These are phyloP conservation scores for Boletus patriciae DNA, from an alignment of 768 basidiomycete species.

Conservation along the genomic window DNA sequence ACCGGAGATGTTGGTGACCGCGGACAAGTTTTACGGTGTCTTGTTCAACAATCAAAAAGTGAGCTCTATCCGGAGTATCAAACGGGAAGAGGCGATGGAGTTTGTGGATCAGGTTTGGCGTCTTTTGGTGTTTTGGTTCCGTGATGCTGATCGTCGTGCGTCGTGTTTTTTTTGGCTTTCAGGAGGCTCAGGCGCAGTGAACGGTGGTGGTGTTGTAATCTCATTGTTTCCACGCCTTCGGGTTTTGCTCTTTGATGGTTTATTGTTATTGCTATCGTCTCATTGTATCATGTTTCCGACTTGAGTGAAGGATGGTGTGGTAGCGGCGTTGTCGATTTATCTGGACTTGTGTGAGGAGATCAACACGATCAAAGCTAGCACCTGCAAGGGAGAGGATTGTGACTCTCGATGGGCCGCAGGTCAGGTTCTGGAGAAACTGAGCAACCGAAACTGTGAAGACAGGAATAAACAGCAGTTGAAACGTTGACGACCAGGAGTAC, in stretches of 20 bases:
- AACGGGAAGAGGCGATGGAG: constrained; percentile 86
- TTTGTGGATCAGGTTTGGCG: constrained; percentile 82
- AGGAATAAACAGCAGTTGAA: too few relatives aligned
- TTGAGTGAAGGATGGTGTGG: too few relatives aligned
- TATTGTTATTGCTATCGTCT: constrained; percentile 25
- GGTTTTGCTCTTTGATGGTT: neutral
- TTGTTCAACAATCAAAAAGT: constrained; percentile 96
- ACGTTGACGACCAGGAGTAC: too few relatives aligned
- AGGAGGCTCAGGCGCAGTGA: constrained; percentile 53
- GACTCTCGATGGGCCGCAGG: too few relatives aligned
- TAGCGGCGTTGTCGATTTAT: neutral
- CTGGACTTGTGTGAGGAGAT: too few relatives aligned
- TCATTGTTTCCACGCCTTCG: neutral
- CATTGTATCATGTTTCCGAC: neutral
- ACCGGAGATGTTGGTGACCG: constrained; percentile 93
- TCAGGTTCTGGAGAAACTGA: too few relatives aligned
- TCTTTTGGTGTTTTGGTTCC: constrained; percentile 1
- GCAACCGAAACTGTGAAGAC: too few relatives aligned
- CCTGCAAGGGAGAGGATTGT: too few relatives aligned
- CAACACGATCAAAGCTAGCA: too few relatives aligned
- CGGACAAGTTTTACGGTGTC: constrained; percentile 97
- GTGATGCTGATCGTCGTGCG: neutral
- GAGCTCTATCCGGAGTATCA: constrained; percentile 83
- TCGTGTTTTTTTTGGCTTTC: too few relatives aligned
- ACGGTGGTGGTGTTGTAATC: neutral